Base-by-base conservation (phyloP, 345 rosid species). In the Bruguiera sexangula region DNA sequence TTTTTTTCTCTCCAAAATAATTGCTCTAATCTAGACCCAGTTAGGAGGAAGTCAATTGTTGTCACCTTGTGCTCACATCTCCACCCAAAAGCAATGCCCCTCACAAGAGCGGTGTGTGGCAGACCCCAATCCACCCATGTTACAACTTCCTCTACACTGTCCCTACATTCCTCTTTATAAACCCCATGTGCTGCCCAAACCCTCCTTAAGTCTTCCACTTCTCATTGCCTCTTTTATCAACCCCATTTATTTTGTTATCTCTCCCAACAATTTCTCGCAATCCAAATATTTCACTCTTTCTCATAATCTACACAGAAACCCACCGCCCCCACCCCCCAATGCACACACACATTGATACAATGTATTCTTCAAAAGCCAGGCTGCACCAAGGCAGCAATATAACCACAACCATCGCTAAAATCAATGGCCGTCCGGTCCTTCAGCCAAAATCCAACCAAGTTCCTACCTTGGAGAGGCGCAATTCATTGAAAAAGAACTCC, bases 361-460 rank as follows among this genome's bases (percentile, higher is more conserved):
- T 89, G 95, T 82, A 88, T 79, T 80, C 90, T 65, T 80, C 86
- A 32, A 86, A 89, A 66, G 48, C 72, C 21, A 84, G 81, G 72
- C 76, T 59, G 60, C 71, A 69, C 39, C 65, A n/a, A 24, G 37
- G 20, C 48, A 68, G 72, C 65, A 34, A 34, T 7, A 6, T 34
- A 34, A 34, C 37, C 37, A 34, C 37, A 34, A 59, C 76, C 30
- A 62, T 84, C 71, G 70, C 81, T 11, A 79, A 65, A 22, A 81
- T 84, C 76, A 80, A 87, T 54, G 92, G 89, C 30, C 85, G 90
- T 0, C 85, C 80, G 3, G 90, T 89, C 61, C 96, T 88, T 68
- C 88, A 90, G 50, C 96, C 88, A 29, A 84, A 79, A 54, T 85
- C 87, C 21, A 87, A 85, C 80, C 89, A 83, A 78, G 75, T 81